A percentile compares a stretch with the other conserved stretches of the same genome.
Evolutionary conservation across 495 filamentous ascomycete genomes (phyloP).

Genomic region (Aspergillus leporis): DNA sequence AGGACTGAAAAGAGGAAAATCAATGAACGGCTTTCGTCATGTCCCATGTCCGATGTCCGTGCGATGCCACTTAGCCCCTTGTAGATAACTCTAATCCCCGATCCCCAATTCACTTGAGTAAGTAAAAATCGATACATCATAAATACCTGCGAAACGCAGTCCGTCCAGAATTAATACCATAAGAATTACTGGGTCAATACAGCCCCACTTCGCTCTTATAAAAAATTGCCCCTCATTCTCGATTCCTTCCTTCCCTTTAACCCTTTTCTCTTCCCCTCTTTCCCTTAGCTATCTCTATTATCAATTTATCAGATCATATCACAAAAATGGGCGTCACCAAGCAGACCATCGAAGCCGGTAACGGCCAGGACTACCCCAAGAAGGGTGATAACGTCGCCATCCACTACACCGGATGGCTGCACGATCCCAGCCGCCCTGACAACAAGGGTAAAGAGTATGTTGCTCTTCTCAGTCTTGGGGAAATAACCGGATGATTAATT

Average conservation of each 20-base stretch:
- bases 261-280: background rate
- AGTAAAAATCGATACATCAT: no score
- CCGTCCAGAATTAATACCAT: no score
- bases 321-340: constrained; percentile 56
- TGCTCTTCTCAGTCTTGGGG: background rate
- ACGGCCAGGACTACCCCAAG: constrained; percentile 56
- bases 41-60: no score
- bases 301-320: background rate
- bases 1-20: no score
- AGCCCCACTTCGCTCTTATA: background rate
- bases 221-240: background rate
- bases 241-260: background rate
- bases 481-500: constrained; percentile 10
- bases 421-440: constrained; percentile 54
- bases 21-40: no score
- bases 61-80: no score
- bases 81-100: no score
- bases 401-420: constrained; percentile 81
- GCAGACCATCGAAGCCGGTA: constrained; percentile 44
- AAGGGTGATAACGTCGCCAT: constrained; percentile 70
- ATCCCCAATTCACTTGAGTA: no score
- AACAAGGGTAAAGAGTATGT: constrained; percentile 55
- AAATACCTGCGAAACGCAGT: no score
- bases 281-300: background rate
- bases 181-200: background rate